Conservation (phyloP, 345 rosid species). For the thale cress (Arabidopsis thaliana) region DNA sequence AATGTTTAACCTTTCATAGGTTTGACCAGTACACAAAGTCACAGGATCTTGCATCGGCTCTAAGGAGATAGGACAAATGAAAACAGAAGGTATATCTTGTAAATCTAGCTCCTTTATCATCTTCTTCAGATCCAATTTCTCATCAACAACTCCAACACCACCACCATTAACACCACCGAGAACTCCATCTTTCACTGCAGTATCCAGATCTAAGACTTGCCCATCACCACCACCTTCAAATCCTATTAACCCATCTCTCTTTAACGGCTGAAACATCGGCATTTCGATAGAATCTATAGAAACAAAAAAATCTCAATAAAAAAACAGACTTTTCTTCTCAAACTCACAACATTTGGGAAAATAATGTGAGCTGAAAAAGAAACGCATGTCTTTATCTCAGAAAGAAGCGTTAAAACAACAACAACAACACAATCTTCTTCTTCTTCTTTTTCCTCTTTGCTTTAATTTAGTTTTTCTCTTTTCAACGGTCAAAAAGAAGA, state of each 20-base stretch:
- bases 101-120: conserved; percentile 68
- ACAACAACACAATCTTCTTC: conserved; percentile 34
- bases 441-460: conserved; percentile 11
- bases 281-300: conserved; percentile 28
- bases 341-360: conserved; percentile 29
- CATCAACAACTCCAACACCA: conserved; percentile 37
- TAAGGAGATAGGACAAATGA: conserved; percentile 72
- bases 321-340: conserved; percentile 7
- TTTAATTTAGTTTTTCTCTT: conserved; percentile 18
- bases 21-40: conserved; percentile 78
- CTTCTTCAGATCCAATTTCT: conserved; percentile 67
- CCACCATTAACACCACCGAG: conserved; percentile 62
- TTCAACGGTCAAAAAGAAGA: conserved; percentile 50
- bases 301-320: neutral
- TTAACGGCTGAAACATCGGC: conserved; percentile 62
- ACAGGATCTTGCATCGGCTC: conserved; percentile 82
- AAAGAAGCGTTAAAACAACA: conserved; percentile 23
- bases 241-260: conserved; percentile 44
- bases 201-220: conserved; percentile 77
- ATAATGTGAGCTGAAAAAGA: conserved; percentile 14
- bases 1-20: conserved; percentile 71
- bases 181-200: conserved; percentile 76
- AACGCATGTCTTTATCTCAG: conserved; percentile 25
- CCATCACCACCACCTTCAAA: conserved; percentile 59
- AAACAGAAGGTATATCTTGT: conserved; percentile 54